phyloP scores from a whole-genome alignment of 2,329 filamentous ascomycete species.

The Sclerotiophoma versabilis region DNA sequence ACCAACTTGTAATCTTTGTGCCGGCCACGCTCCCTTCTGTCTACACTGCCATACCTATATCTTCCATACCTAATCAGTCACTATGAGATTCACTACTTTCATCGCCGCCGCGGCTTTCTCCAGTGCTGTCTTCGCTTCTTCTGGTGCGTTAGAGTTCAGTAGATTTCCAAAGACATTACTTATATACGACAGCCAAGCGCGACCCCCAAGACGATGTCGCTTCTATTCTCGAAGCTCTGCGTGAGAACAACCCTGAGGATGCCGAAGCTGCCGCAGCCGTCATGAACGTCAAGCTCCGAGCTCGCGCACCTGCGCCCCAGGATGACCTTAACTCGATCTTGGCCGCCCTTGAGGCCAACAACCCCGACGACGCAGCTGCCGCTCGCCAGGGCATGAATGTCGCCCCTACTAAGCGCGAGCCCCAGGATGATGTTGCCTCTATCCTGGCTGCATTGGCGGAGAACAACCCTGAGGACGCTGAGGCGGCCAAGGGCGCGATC shows the following conservation, averaged over 20 bases:
- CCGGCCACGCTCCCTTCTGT: conserved; percentile 37
- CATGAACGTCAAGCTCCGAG: conserved; percentile 37
- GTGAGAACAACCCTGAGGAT: conserved; percentile 38
- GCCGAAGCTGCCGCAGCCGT: conserved; percentile 33
- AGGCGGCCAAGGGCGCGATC: conserved; percentile 19
- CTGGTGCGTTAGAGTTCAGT: conserved; percentile 18
- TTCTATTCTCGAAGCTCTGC: conserved; percentile 38
- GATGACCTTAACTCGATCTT: conserved; percentile 31
- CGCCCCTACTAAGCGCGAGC: conserved; percentile 20
- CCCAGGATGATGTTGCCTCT: conserved; percentile 22
- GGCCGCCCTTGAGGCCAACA: conserved; percentile 32
- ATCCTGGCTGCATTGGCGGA: conserved; percentile 28
- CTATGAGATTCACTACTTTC: conserved; percentile 40
- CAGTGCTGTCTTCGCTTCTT: conserved; percentile 33
- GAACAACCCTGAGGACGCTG: conserved; percentile 29
- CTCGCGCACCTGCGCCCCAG: conserved; percentile 25
- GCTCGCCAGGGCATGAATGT: conserved; percentile 19
- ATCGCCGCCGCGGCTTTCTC: conserved; percentile 36
- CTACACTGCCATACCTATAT: conserved; percentile 7
- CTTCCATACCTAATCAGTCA: conserved; percentile 23
- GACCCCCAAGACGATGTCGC: conserved; percentile 34
- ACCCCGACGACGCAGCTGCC: conserved; percentile 35
- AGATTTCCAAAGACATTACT: background rate
- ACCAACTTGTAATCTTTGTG: conserved; percentile 34
- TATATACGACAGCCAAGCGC: conserved; percentile 18